Evolutionary conservation across 1,284 basidiomycete species (phyloP), one percentile per base, ranked within the genome.

Genomic region (Microbotryomycetes sp.): DNA sequence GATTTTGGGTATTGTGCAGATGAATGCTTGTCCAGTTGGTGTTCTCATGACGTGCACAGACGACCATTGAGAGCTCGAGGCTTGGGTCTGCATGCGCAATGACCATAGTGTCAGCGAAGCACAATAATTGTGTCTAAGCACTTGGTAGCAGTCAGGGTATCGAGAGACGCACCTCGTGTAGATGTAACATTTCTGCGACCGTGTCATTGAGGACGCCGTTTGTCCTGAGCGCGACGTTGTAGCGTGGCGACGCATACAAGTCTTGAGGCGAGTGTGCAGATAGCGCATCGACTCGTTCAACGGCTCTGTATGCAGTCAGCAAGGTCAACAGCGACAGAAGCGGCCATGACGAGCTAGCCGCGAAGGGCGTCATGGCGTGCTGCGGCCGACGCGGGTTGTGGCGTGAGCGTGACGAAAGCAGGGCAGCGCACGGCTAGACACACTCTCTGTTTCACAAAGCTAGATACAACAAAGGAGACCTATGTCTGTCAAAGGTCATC

Each of bases 241-340:
- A 72, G 3, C 60, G 60, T 2, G 71, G 70, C 50, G 61, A 63
- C 26, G 64, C 59, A 30, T 70, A 64, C 31, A 70, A 59, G 57
- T 72, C 71, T 25, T 62, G 56, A 1, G 71, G 71, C 31, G 67
- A 69, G 56, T 64, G 66, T 2, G 69, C 60, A 4, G 71, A 72
- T 7, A 72, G 54, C 9, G 63, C 63, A 12, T 4, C 23, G 46
- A 47, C 36, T 19, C 36, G 12, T 42, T 42, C 36, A 42, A 42
- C 19, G 12, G 36, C 9, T 12, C 36, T 12, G 12, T 9, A 9
- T 9, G 19, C 36, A 19, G 36, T 19, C 9, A 9, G 19, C 36
- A 42, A 42, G 12, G 19, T 42, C 36, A 42, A 19, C 36, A 42
- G 36, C 36, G 19, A 42, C 36, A 9, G 36, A n/a, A n/a, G n/a